Percentiles rank a stretch among this genome's conserved stretches.
Evolutionary conservation across 2,329 filamentous ascomycete genomes (phyloP).

Genomic region (Rutstroemia sp.): DNA sequence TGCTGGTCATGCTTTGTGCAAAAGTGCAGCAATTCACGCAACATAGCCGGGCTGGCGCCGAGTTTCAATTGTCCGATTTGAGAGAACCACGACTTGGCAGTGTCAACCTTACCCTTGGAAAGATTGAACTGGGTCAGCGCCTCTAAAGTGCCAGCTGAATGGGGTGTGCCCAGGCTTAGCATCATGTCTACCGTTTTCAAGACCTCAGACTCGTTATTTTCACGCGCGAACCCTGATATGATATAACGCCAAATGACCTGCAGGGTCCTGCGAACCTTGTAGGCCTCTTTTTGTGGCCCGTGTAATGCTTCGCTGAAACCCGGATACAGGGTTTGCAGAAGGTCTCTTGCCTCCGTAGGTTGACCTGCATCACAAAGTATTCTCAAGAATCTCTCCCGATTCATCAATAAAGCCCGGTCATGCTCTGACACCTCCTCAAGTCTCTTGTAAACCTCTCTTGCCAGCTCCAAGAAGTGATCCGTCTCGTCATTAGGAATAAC

Average conservation of each 20-base stretch:
- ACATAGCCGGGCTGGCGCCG: slow-evolving; percentile 18
- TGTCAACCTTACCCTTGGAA: slow-evolving; percentile 45
- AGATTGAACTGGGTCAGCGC: slow-evolving; percentile 58
- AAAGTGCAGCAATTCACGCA: slow-evolving; percentile 50
- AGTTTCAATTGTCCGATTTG: slow-evolving; percentile 29
- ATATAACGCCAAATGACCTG: slow-evolving; percentile 39
- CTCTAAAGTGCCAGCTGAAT: slow-evolving; percentile 40
- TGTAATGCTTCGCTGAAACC: neutral
- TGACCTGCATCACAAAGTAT: slow-evolving; percentile 20
- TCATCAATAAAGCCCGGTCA: too few relatives aligned
- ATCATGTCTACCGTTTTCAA: slow-evolving; percentile 47
- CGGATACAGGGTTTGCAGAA: slow-evolving; percentile 4
- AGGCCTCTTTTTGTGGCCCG: too few relatives aligned
- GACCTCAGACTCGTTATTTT: slow-evolving; percentile 52
- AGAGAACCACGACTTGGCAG: slow-evolving; percentile 61
- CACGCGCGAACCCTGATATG: slow-evolving; percentile 52
- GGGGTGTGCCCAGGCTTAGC: slow-evolving; percentile 38
- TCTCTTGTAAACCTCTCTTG: slow-evolving; percentile 20
- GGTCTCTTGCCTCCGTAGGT: slow-evolving; percentile 21
- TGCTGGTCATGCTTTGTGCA: slow-evolving; percentile 51
- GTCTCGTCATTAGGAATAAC: slow-evolving; percentile 20
- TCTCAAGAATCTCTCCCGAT: neutral
- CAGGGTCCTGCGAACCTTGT: slow-evolving; percentile 17
- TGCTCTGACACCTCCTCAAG: slow-evolving; percentile 2
- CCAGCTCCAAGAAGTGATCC: slow-evolving; percentile 13